These are phyloP conservation scores for Aspergillus awamori DNA, from an alignment of 2,329 filamentous ascomycete species.

Conservation along the genomic window DNA sequence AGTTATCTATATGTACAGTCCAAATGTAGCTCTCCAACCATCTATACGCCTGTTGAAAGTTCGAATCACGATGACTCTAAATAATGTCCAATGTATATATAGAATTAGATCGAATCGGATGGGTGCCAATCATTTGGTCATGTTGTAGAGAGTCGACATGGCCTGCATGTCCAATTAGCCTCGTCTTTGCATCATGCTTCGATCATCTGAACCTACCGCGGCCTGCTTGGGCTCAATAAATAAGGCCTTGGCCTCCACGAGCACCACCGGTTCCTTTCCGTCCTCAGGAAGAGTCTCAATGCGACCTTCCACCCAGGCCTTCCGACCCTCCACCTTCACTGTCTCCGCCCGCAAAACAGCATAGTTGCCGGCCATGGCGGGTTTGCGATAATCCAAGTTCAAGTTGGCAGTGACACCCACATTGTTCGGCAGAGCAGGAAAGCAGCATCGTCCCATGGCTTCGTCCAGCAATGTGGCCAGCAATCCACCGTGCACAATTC, in stretches of 20 bases:
- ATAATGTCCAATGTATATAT: neutral
- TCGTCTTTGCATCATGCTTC: neutral
- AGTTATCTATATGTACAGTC: constrained; percentile 1
- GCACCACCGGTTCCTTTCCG: constrained; percentile 64
- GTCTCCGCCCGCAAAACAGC: constrained; percentile 79
- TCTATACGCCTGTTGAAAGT: constrained; percentile 5
- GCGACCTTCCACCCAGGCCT: constrained; percentile 88
- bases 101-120: neutral
- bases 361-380: constrained; percentile 73
- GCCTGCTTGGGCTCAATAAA: constrained; percentile 89
- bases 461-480: constrained; percentile 93
- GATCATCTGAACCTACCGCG: constrained; percentile 58
- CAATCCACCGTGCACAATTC: constrained; percentile 86
- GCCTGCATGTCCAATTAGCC: neutral
- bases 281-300: constrained; percentile 75
- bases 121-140: neutral
- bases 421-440: constrained; percentile 82
- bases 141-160: neutral
- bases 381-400: constrained; percentile 78
- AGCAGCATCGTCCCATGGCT: constrained; percentile 83
- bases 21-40: neutral
- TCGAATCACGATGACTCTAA: neutral
- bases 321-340: constrained; percentile 83
- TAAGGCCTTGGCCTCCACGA: constrained; percentile 82
- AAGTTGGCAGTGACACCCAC: constrained; percentile 81